Conservation (phyloP, 306 rosid species). For the Prosopis cineraria region DNA sequence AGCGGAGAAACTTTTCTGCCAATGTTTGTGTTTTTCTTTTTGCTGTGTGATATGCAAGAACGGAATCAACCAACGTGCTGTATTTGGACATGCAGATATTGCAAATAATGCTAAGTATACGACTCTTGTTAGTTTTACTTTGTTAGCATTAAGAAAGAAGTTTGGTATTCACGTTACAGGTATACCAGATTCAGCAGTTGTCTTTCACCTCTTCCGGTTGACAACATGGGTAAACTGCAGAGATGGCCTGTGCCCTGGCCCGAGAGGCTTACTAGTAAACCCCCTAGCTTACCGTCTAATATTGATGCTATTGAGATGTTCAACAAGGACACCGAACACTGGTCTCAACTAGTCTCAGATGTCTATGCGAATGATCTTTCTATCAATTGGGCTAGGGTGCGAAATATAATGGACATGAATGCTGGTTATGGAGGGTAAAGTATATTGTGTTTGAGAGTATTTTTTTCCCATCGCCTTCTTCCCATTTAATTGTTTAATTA, state of each 20-base stretch:
- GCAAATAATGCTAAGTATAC: background rate
- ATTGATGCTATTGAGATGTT: constrained; percentile 48
- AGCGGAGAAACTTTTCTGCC: background rate
- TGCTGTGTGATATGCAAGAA: background rate
- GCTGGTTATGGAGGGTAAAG: constrained; percentile 98
- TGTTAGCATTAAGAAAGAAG: background rate
- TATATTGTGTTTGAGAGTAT: background rate
- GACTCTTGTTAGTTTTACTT: background rate
- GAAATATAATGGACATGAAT: constrained; percentile 95
- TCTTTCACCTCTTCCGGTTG: constrained; percentile 67
- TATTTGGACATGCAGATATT: background rate
- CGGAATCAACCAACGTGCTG: background rate
- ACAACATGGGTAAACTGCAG: constrained; percentile 46
- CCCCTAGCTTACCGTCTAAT: constrained; percentile 61
- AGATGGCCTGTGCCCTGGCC: constrained; percentile 95
- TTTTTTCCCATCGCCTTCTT: background rate
- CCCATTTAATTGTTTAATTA: background rate
- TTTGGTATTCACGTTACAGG: constrained; percentile 50
- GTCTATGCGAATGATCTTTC: constrained; percentile 55
- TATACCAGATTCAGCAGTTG: constrained; percentile 64
- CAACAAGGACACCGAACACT: constrained; percentile 60
- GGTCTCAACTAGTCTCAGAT: constrained; percentile 72
- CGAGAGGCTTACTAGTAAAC: constrained; percentile 69
- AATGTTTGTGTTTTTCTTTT: constrained; percentile 9
- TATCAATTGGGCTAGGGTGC: constrained; percentile 72